phyloP scores from a whole-genome alignment of 768 basidiomycete species.

The Austroboletus eburneus region DNA sequence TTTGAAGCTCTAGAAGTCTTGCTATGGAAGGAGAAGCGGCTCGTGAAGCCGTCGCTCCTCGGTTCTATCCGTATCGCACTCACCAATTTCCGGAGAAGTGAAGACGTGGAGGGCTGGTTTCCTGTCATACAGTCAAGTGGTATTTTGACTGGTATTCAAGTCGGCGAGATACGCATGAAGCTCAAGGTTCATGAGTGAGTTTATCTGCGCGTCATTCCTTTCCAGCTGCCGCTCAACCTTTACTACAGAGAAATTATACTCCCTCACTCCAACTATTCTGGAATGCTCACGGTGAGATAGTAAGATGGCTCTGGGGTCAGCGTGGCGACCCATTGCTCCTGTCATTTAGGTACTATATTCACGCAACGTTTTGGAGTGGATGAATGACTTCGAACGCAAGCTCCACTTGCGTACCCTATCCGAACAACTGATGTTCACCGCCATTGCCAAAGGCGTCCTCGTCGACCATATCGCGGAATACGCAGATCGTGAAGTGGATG shows the following conservation, averaged over 20 bases:
- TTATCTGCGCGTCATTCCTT: neutral
- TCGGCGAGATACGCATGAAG: slow-evolving; percentile 74
- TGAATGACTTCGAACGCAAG: slow-evolving; percentile 63
- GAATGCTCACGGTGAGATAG: slow-evolving; percentile 52
- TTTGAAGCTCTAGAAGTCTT: slow-evolving; percentile 67
- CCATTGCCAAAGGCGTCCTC: slow-evolving; percentile 60
- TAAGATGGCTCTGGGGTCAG: neutral
- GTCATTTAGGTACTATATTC: slow-evolving; percentile 36
- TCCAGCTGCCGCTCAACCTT: slow-evolving; percentile 5
- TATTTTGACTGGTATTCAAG: slow-evolving; percentile 49
- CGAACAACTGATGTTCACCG: slow-evolving; percentile 61
- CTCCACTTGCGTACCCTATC: slow-evolving; percentile 63
- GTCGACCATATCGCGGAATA: slow-evolving; percentile 68
- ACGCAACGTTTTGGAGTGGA: slow-evolving; percentile 71
- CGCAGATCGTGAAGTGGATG: slow-evolving; percentile 67
- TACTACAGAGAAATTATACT: slow-evolving; percentile 69
- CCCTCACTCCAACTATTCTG: slow-evolving; percentile 58
- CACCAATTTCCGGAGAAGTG: slow-evolving; percentile 67
- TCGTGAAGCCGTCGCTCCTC: slow-evolving; percentile 49
- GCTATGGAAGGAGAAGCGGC: slow-evolving; percentile 67
- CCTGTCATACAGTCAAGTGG: slow-evolving; percentile 57
- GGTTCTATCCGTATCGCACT: slow-evolving; percentile 65
- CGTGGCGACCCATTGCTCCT: neutral
- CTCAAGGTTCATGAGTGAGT: slow-evolving; percentile 72
- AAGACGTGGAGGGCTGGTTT: slow-evolving; percentile 81